Conservation (phyloP, 2,329 filamentous ascomycete genomes). For the Claviceps sp. region DNA sequence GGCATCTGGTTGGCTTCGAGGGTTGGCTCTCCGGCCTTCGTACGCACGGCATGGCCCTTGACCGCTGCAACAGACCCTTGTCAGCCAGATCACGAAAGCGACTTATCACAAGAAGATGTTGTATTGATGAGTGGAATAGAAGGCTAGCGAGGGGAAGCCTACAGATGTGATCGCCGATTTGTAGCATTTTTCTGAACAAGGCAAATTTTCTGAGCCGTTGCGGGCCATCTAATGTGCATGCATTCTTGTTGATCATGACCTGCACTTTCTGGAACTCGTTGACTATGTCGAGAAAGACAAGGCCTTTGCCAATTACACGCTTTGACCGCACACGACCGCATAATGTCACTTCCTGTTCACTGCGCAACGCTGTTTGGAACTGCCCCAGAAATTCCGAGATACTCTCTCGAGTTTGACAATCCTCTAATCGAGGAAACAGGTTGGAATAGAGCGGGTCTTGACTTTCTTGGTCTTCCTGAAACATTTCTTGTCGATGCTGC, state of each 20-base stretch:
- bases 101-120: too few species aligned
- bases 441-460: slow-evolving; percentile 23
- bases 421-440: slow-evolving; percentile 22
- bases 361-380: slow-evolving; percentile 17
- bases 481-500: slow-evolving; percentile 20
- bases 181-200: slow-evolving; percentile 50
- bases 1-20: slow-evolving; percentile 57
- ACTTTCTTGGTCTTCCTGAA: slow-evolving; percentile 19
- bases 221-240: slow-evolving; percentile 23
- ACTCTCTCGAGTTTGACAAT: slow-evolving; percentile 5
- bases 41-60: slow-evolving; percentile 56
- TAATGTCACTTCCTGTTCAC: slow-evolving; percentile 17
- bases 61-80: slow-evolving; percentile 38
- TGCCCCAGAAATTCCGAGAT: too few species aligned
- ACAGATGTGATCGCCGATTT: slow-evolving; percentile 77
- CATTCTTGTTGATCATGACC: slow-evolving; percentile 56
- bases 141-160: slow-evolving; percentile 20
- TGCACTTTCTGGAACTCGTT: slow-evolving; percentile 64
- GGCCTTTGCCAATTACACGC: slow-evolving; percentile 58
- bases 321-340: slow-evolving; percentile 59
- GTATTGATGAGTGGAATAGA: slow-evolving; percentile 2
- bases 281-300: slow-evolving; percentile 73
- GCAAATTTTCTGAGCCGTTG: slow-evolving; percentile 35
- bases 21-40: slow-evolving; percentile 61
- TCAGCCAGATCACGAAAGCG: slow-evolving; percentile 12